Evolutionary conservation across 2,329 filamentous ascomycete species (phyloP), one percentile per base, ranked within the genome.

Genomic region (Fusarium sp.): DNA sequence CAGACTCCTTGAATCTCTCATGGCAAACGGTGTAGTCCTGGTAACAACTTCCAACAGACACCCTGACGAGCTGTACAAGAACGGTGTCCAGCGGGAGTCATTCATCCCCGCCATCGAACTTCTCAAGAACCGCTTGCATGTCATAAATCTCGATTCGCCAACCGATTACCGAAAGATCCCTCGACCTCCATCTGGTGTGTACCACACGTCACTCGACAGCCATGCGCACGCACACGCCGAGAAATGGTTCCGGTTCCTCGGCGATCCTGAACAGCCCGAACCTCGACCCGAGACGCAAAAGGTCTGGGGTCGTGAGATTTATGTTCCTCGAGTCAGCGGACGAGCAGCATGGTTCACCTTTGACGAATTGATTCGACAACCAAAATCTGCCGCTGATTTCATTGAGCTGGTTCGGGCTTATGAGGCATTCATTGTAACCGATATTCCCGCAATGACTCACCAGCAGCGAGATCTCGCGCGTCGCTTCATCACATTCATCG

Each of bases 161-260:
- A 99, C 95, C 42, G 96, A 99, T 83, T 99, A 99, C 85, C 94
- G 96, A 79, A 98, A 98, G 83, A 97, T 99, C 64, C 94, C 96
- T 3, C 91, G 96, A 2, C 96, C 96, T 6, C 93, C 95, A 1
- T 97, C 94, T 1, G 96, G 94, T 42, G 96, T 99, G 24, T 99
- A 98, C 83, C 94, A 98, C 85, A 92, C 94, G 66, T 93, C 94
- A 1, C 90, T 98, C 5, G 95, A 96, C 81, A 87, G 87, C 14
- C 91, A 93, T 58, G 95, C 96, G 7, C 82, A 88, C 17, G 90
- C 90, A 2, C 96, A 99, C 80, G 94, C 95, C 22, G 91, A 98
- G 76, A 96, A 96, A 82, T 99, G 96, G 96, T 98, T 98, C 85
- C 90, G 90, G 64, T 98, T 97, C 84, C 89, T 99, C 1, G 96